Conservation (phyloP, 2,329 filamentous ascomycete species). For the Aspergillus niger region DNA sequence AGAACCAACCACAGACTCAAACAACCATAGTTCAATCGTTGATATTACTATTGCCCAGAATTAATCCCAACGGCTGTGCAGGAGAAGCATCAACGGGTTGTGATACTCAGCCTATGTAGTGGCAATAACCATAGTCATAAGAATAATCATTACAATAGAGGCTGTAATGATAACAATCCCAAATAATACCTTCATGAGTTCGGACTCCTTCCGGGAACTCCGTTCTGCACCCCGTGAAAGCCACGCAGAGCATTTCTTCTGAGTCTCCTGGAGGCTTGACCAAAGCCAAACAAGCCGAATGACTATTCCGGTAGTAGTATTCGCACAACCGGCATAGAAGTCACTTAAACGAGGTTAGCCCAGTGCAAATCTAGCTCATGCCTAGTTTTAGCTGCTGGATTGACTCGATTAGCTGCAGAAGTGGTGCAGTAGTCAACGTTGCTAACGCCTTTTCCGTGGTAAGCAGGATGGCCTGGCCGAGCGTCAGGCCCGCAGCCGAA, state of each 20-base stretch:
- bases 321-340: not conserved
- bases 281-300: slow-evolving; percentile 2
- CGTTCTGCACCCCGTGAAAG: not conserved
- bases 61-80: not conserved
- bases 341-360: slow-evolving; percentile 2
- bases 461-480: slow-evolving; percentile 13
- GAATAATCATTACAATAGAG: no score
- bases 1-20: not conserved
- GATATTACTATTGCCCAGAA: not conserved
- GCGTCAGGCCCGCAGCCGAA: slow-evolving; percentile 4
- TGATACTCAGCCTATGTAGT: not conserved
- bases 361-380: slow-evolving; percentile 11
- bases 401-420: slow-evolving; percentile 15
- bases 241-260: not conserved
- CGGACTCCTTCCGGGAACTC: not conserved
- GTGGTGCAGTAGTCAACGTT: slow-evolving; percentile 13
- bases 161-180: not conserved
- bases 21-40: not conserved
- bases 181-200: not conserved
- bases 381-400: slow-evolving; percentile 10
- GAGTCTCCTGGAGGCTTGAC: slow-evolving; percentile 1
- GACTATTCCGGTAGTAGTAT: not conserved
- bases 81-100: not conserved
- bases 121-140: not conserved
- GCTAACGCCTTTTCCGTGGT: slow-evolving; percentile 10